A percentile compares a stretch with the other conserved stretches of the same genome.
Evolutionary conservation across 2,329 filamentous ascomycete genomes (phyloP).

Genomic region (Cytospora chrysosperma): DNA sequence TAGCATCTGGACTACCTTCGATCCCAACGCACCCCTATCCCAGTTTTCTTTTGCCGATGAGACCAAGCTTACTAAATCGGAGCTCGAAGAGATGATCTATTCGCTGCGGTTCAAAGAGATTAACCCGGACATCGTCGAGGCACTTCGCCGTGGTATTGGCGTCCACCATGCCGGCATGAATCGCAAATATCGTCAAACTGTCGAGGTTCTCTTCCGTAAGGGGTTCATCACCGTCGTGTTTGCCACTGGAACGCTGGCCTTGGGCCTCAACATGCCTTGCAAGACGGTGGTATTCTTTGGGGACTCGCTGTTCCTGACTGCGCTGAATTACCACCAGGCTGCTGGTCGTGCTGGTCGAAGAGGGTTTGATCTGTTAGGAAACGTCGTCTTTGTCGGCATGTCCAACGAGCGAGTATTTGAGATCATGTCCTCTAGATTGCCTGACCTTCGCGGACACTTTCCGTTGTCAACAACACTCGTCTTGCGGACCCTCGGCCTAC

Average conservation of each 20-base stretch:
- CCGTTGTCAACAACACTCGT: constrained; percentile 73
- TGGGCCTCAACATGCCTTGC: constrained; percentile 83
- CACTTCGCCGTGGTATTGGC: constrained; percentile 66
- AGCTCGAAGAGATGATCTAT: constrained; percentile 55
- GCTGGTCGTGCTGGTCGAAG: constrained; percentile 76
- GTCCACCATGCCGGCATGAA: constrained; percentile 83
- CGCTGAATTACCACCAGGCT: constrained; percentile 74
- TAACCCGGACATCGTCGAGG: constrained; percentile 53
- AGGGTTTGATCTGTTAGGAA: constrained; percentile 78
- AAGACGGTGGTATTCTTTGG: constrained; percentile 77
- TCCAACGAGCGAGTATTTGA: constrained; percentile 60
- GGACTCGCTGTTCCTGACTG: constrained; percentile 70
- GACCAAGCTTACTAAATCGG: constrained; percentile 55
- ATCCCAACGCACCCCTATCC: constrained; percentile 62
- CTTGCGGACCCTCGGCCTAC: constrained; percentile 64
- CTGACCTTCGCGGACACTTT: constrained; percentile 75
- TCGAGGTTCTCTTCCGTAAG: constrained; percentile 73
- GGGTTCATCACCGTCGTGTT: constrained; percentile 70
- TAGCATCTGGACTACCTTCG: constrained; percentile 62
- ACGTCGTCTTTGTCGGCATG: constrained; percentile 75
- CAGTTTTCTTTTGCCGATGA: constrained; percentile 66
- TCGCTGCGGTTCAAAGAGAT: constrained; percentile 53
- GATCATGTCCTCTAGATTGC: constrained; percentile 70
- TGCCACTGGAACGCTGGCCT: constrained; percentile 71
- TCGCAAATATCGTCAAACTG: constrained; percentile 68